Base-by-base conservation (phyloP, 2,329 filamentous ascomycete species). In the Chaetoscypha palmicola region DNA sequence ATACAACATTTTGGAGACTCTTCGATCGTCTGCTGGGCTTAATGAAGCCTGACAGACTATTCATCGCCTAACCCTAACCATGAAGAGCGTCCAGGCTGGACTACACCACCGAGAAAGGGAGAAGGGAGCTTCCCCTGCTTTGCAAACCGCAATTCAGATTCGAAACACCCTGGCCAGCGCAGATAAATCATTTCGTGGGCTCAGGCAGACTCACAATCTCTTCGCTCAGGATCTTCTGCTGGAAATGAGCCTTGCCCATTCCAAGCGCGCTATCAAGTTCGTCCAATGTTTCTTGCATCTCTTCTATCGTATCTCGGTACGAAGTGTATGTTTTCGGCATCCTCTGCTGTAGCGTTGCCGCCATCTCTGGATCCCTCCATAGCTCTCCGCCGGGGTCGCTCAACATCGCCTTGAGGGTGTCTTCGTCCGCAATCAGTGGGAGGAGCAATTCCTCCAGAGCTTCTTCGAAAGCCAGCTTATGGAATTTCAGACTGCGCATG, bases 361-460 rank as follows among this genome's bases (percentile, higher is more conserved):
- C 50, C 14, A 52, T 26, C 8, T 37, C 28, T 17, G 44, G 45
- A 9, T 52, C 43, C 20, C 42, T 14, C 45, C 50, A 50, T 41
- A 37, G 38, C 4, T 14, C 23, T 2, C 50, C 50, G 9, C 45
- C 44, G 10, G 49, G 49, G 12, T 46, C 22, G 16, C 32, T 23
- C 12, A 47, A 31, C 21, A 52, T 22, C 24, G 33, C 20, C 8
- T 46, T 20, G 4, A 52, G 35, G 22, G 38, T 41, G 5, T 39
- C 40, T 19, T 52, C 45, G 20, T 50, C 50, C 7, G 39, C 50
- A 37, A 52, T 45, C 19, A 52, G 28, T 12, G 47, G 50, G 7
- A 50, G 34, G n/a, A 50, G 43, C 7, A 52, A 21, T 22, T 49
- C 47, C 35, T 52, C 50, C 5, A 52, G 41, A 19, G 47, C 47